Evolutionary conservation across 2,329 filamentous ascomycete species (phyloP).

Genomic region (Hymenoscyphus linearis): DNA sequence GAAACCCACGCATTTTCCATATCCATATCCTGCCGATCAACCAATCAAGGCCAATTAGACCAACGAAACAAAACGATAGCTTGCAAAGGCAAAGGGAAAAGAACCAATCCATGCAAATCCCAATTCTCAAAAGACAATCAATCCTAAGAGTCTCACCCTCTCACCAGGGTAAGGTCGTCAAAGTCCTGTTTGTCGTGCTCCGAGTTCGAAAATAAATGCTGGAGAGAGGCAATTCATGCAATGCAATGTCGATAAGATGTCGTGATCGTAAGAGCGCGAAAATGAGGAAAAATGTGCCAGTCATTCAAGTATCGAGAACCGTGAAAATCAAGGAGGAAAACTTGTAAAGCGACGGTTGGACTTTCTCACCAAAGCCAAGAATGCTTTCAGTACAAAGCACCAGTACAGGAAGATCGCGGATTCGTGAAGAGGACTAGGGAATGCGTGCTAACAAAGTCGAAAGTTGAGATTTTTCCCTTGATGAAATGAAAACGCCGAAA

Average conservation of each 20-base stretch:
- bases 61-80: neutral
- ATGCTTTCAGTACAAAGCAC: neutral
- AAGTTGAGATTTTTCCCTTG: neutral
- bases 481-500: neutral
- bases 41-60: no score
- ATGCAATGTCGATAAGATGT: neutral
- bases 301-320: neutral
- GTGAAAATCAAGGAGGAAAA: neutral
- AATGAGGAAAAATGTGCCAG: neutral
- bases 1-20: no score
- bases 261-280: neutral
- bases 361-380: neutral
- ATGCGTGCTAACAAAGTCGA: neutral
- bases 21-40: no score
- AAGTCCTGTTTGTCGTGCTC: neutral
- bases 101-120: neutral
- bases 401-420: neutral
- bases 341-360: neutral
- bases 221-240: neutral
- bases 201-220: neutral
- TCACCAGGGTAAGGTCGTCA: neutral
- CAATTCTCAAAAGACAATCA: neutral
- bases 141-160: neutral
- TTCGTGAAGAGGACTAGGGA: neutral
- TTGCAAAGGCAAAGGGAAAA: neutral